Evolutionary conservation across 768 basidiomycete species (phyloP).

Genomic region (Pholiota conissans): DNA sequence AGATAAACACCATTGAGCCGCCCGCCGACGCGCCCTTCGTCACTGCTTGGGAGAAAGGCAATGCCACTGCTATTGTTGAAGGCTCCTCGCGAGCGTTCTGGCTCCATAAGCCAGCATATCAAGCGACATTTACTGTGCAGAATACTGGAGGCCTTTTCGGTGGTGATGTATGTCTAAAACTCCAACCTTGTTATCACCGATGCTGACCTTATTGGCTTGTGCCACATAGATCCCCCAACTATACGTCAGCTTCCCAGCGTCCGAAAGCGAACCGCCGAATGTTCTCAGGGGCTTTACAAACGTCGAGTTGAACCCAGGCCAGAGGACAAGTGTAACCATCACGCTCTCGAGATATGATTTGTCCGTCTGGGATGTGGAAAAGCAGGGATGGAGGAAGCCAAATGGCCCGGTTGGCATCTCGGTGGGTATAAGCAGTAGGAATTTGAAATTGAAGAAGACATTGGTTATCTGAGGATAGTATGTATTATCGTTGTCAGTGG

Average conservation of each 20-base stretch:
- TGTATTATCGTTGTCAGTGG: no score
- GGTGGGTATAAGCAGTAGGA: conserved; percentile 70
- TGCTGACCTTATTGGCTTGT: not conserved
- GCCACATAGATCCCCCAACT: conserved; percentile 64
- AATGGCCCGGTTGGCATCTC: conserved; percentile 60
- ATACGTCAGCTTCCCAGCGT: conserved; percentile 67
- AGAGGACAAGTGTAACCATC: conserved; percentile 48
- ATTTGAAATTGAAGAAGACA: conserved; percentile 50
- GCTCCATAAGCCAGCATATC: conserved; percentile 67
- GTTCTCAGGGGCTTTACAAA: conserved; percentile 72
- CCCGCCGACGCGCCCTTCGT: conserved; percentile 37
- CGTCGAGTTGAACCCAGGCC: conserved; percentile 47
- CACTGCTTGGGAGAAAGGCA: conserved; percentile 57
- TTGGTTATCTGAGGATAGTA: conserved; percentile 28
- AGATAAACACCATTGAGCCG: conserved; percentile 37
- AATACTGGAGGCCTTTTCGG: conserved; percentile 67
- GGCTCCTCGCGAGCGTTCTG: conserved; percentile 67
- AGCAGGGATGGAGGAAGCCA: conserved; percentile 77
- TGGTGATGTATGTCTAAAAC: conserved; percentile 50
- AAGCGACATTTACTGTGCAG: conserved; percentile 60
- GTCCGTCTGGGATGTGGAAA: conserved; percentile 73
- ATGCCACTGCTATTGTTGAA: conserved; percentile 50
- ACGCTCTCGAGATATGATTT: conserved; percentile 68
- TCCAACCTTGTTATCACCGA: not conserved
- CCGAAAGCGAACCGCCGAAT: conserved; percentile 69